These are phyloP conservation scores for Carex pumila DNA, from an alignment of 176 grass and related monocot genomes.

Conservation along the genomic window DNA sequence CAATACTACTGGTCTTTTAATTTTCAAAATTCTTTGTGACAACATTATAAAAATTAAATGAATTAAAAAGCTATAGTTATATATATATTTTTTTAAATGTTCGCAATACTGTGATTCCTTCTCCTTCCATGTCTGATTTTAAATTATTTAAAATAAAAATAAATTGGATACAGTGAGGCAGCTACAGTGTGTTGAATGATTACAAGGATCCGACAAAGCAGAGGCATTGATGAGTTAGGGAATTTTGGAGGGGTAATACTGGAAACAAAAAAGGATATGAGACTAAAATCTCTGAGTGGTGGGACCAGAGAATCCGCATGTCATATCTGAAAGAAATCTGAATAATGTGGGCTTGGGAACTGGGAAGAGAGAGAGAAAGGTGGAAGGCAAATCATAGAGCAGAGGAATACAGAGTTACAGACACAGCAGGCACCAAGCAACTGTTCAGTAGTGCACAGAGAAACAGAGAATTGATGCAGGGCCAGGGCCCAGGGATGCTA, in stretches of 20 bases:
- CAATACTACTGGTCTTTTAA: no score
- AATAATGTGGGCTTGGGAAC: neutral
- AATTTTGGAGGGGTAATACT: neutral
- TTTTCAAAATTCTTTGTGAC: no score
- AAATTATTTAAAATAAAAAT: no score
- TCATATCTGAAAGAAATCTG: neutral
- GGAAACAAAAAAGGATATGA: neutral
- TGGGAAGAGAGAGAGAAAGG: neutral
- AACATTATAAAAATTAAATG: no score
- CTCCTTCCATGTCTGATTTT: no score
- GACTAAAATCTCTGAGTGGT: neutral
- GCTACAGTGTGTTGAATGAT: neutral
- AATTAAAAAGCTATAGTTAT: no score
- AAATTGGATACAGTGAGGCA: neutral
- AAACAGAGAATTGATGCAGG: neutral
- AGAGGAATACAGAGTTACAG: constrained; percentile 10
- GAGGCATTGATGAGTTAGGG: neutral
- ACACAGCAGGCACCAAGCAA: neutral
- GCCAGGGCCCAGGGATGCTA: no score
- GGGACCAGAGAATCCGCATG: neutral
- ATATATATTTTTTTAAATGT: no score
- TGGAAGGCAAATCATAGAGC: constrained; percentile 3
- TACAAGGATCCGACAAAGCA: constrained; percentile 3
- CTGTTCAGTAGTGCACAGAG: neutral
- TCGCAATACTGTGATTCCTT: no score